phyloP scores from a whole-genome alignment of 1,284 basidiomycete species.

The Mycena citricolor region DNA sequence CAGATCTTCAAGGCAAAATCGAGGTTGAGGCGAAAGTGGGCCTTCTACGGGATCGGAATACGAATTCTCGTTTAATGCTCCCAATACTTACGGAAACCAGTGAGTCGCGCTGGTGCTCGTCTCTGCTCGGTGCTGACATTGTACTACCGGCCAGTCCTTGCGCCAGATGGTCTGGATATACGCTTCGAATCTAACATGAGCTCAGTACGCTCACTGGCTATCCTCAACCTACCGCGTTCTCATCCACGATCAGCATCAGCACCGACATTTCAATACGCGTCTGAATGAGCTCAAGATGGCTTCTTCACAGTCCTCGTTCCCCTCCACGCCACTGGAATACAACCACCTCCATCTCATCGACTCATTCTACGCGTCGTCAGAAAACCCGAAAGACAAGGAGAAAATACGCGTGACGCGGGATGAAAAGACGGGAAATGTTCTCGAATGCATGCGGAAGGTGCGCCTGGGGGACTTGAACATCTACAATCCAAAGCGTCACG shows the following conservation, averaged over 20 bases:
- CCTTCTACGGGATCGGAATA: slow-evolving; percentile 61
- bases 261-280: slow-evolving; percentile 81
- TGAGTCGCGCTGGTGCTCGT: slow-evolving; percentile 44
- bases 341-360: slow-evolving; percentile 81
- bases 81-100: slow-evolving; percentile 88
- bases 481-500: slow-evolving; percentile 75
- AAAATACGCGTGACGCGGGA: slow-evolving; percentile 87
- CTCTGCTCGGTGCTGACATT: slow-evolving; percentile 15
- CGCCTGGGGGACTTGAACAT: slow-evolving; percentile 89
- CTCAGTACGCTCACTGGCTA: slow-evolving; percentile 50
- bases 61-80: slow-evolving; percentile 59
- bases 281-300: slow-evolving; percentile 75
- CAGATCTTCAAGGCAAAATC: slow-evolving; percentile 46
- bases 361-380: slow-evolving; percentile 71
- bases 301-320: slow-evolving; percentile 49
- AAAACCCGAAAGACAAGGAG: slow-evolving; percentile 47
- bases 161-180: slow-evolving; percentile 54
- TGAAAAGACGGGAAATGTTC: slow-evolving; percentile 66
- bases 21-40: slow-evolving; percentile 97
- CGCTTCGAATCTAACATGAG: slow-evolving; percentile 93
- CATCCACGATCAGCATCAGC: slow-evolving; percentile 62
- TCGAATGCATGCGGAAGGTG: slow-evolving; percentile 75
- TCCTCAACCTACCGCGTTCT: slow-evolving; percentile 21
- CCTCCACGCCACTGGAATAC: slow-evolving; percentile 68
- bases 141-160: slow-evolving; percentile 49